Base-by-base conservation (phyloP, 352 stramenopile species). In the Phytophthora pistaciae region DNA sequence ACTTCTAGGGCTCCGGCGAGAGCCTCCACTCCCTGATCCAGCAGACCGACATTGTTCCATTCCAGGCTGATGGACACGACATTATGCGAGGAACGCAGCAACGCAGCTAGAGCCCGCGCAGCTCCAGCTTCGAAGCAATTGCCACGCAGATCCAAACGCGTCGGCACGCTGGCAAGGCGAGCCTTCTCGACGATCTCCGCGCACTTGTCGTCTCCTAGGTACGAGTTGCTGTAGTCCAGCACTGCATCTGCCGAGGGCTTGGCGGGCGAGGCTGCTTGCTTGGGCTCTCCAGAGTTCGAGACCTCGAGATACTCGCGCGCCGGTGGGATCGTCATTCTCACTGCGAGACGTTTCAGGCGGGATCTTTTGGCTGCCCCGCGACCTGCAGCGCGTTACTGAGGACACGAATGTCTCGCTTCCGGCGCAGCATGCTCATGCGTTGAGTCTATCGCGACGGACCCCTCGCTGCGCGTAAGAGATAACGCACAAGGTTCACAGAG, bases 41-140 rank as follows among this genome's bases (percentile, higher is more conserved):
- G 63, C 29, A 95, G 54, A n/a, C 88, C 90, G 7, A 94, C 70
- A 61, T 92, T 95, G 66, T 96, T 96, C 88, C 88, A 95, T 71
- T 96, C 87, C 55, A 96, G 69, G 49, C 78, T 84, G 27, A 96
- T 77, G n/a, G 77, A 75, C 21, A 86, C 77, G 18, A 94, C 62
- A 18, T 77, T 80, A 56, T 93, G 87, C 3, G 84, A 80, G 0
- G 63, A 74, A 0, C 81, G 78, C 29, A 96, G 53, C 60, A 92
- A 65, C 18, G 80, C 75, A 0, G 86, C 88, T 10, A 96, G 64
- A 52, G 64, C 40, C 63, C 77, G 80, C 21, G 82, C 85, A 13
- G 84, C 89, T 0, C 75, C 76, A 27, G 80, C 78, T 66, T 90
- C 84, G 59, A 96, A 91, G 66, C 89, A 90, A 60, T 96, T 95